Base-by-base conservation (phyloP, 2,329 filamentous ascomycete genomes). In the Penicillium concentricum region DNA sequence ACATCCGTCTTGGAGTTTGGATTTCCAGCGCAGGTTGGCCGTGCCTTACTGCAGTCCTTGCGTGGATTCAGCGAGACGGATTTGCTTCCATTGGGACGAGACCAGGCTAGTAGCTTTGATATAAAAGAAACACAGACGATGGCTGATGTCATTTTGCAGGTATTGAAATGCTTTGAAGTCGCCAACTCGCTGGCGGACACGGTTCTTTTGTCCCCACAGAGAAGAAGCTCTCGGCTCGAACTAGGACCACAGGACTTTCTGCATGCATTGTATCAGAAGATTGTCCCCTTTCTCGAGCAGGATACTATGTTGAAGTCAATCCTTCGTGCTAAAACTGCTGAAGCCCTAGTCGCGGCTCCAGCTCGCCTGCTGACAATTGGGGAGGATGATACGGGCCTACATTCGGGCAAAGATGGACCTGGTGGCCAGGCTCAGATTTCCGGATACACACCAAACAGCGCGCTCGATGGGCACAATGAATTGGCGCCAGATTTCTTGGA, bases 161-260 rank as follows among this genome's bases (percentile, higher is more conserved):
- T 71, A 24, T 56, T 71, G 28, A 71, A 71, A 50, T 71, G 69
- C 30, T 71, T 69, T n/a, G 69, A 71, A 43, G 65, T 71, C 5
- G 59, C 69, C 16, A 71, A 71, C 49, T 68, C 69, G 5, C 52
- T 71, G 9, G 69, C 69, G 24, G 69, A 71, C 49, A 69, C 60
- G 3, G 58, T 71, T 12, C 54, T 71, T 16, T 62, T 62, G 39
- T 64, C 57, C 7, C 51, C 61, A 4, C 16, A 54, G 1, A 22
- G 44, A 1, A 46, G 46, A 3, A 37, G 48, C 3, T 22, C 37
- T 16, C 45, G 55, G 3, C 58, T 69, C 20, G 62, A 67, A 18
- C 32, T 67, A n/a, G 60, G 68, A 15, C 64, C 69, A 1, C 64
- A 66, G 34, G 65, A 71, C 50, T 69, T 69, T 20, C 38, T 71